These are phyloP conservation scores for Phytophthora pistaciae DNA, from an alignment of 352 stramenopile genomes.

Conservation along the genomic window DNA sequence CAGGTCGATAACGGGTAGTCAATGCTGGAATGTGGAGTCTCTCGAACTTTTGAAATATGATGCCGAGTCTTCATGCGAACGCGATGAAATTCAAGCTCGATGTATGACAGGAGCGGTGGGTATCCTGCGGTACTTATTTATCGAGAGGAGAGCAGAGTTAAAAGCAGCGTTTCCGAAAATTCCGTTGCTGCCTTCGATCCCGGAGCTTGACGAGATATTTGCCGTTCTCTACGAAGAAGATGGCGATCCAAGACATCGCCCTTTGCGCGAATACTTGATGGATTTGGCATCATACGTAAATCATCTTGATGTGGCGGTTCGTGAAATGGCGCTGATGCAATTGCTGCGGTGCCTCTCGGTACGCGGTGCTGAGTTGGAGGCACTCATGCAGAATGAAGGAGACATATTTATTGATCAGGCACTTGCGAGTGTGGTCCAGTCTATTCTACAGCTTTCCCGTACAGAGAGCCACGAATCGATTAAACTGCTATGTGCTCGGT, in stretches of 20 bases:
- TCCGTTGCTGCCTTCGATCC: conserved; percentile 69
- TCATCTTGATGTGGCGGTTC: conserved; percentile 83
- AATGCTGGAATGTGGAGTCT: conserved; percentile 57
- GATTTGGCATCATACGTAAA: conserved; percentile 72
- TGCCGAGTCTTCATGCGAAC: conserved; percentile 15
- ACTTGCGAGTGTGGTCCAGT: conserved; percentile 67
- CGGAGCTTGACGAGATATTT: conserved; percentile 76
- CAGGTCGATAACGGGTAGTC: conserved; percentile 23
- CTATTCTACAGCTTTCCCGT: conserved; percentile 73
- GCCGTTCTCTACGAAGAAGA: conserved; percentile 61
- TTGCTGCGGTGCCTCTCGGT: conserved; percentile 72
- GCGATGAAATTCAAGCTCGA: conserved; percentile 21
- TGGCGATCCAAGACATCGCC: conserved; percentile 58
- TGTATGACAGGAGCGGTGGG: conserved; percentile 41
- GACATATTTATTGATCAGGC: conserved; percentile 71
- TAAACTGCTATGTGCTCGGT: conserved; percentile 78
- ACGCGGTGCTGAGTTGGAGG: conserved; percentile 66
- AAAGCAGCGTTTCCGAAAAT: conserved; percentile 74
- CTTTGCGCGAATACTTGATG: conserved; percentile 61
- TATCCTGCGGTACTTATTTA: conserved; percentile 78
- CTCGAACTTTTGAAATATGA: conserved; percentile 29
- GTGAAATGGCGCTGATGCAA: conserved; percentile 79
- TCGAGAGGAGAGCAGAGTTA: conserved; percentile 71
- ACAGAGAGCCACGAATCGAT: conserved; percentile 72
- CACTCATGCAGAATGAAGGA: conserved; percentile 77